Conservation (phyloP, 2,329 filamentous ascomycete species). For the Gaeumannomyces sp. region DNA sequence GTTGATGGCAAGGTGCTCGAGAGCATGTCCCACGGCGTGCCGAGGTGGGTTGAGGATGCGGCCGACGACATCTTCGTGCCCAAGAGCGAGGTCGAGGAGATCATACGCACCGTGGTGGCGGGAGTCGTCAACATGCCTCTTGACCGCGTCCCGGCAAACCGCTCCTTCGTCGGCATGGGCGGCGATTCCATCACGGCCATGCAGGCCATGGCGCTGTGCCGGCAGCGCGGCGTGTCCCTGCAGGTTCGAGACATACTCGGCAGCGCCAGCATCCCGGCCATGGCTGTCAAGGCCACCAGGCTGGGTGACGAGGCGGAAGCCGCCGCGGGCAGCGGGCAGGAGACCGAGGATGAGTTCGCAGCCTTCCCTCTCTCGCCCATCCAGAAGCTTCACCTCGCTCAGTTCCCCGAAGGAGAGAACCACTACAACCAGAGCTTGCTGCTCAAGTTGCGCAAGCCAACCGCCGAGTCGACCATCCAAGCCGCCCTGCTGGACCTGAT, state of each 20-base stretch:
- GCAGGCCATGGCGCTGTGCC: constrained; percentile 3
- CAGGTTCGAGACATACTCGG: not conserved
- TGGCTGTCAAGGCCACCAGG: not conserved
- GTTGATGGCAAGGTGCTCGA: constrained; percentile 25
- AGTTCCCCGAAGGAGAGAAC: not conserved
- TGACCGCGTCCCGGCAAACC: not conserved
- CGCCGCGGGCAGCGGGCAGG: too few species aligned
- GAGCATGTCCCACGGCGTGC: not conserved
- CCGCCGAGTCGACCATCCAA: not conserved
- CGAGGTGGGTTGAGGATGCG: not conserved
- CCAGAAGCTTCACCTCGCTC: not conserved
- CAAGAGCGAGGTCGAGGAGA: not conserved
- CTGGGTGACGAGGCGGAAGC: too few species aligned
- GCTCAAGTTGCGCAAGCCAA: not conserved
- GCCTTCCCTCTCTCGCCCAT: not conserved
- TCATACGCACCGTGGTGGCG: not conserved
- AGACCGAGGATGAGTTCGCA: not conserved
- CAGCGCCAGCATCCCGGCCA: not conserved
- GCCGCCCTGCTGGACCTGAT: not conserved
- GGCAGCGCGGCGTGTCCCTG: not conserved
- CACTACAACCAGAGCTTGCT: constrained; percentile 4
- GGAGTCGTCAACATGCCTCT: not conserved
- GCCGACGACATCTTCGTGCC: not conserved
- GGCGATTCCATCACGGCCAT: constrained; percentile 7
- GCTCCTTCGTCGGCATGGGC: constrained; percentile 4